Base-by-base conservation (phyloP, 768 basidiomycete genomes). In the Dendrothele bispora region DNA sequence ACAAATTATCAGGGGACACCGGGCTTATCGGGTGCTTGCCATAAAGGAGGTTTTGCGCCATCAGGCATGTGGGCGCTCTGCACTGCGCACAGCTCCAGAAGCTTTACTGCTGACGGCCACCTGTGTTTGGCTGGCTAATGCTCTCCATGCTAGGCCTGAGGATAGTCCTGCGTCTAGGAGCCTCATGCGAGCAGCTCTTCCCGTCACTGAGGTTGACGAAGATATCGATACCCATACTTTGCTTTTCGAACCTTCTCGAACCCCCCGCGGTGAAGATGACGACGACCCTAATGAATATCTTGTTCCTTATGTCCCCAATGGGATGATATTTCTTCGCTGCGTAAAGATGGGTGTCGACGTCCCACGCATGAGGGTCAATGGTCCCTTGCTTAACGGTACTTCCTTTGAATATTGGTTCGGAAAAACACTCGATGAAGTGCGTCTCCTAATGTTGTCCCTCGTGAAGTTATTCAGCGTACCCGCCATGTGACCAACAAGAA, bases 1-100 rank as follows among this genome's bases (percentile, higher is more conserved):
- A 17, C 37, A 63, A n/a, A n/a, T n/a, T n/a, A n/a, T n/a, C n/a
- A n/a, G 62, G 63, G 43, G 51, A 40, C 38, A 61, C 15, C 52
- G 62, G 2, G 52, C 54, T 1, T 56, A 53, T 39, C 57, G 58
- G 20, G 35, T 49, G 0, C 32, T 53, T 1, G 65, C 61, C 1
- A 48, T 57, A 15, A 51, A 53, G 21, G 28, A 38, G 4, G 26
- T 59, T 7, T 49, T 57, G 8, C 34, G 39, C 1, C 55, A 51
- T 42, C 63, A 60, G 39, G 28, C 27, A 4, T 35, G 43, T 4
- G 61, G 55, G 1, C 15, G 2, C 5, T 15, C 40, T 11, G 14
- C 3, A 7, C n/a, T 45, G 15, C 39, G 40, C 1, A 20, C 37
- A 20, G n/a, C 18, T 3, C 20, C 45, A 0, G 21, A 27, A 3